Evolutionary conservation across 2,329 filamentous ascomycete species (phyloP), one percentile per base, ranked within the genome.

Genomic region (Talaromyces sp.): DNA sequence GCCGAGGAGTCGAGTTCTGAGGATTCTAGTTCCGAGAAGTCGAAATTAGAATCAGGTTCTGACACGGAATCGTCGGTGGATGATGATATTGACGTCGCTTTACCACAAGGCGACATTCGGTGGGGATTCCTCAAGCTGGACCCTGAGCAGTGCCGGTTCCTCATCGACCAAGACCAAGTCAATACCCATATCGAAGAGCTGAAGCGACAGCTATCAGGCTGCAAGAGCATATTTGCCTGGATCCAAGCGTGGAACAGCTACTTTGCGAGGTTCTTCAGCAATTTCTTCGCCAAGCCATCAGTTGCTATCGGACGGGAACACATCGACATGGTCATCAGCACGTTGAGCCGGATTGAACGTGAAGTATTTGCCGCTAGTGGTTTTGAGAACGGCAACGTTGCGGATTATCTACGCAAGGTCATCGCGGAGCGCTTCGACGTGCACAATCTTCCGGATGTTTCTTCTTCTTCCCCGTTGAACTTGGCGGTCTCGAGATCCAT

Each of bases 41-140:
- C 17, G 51, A 32, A 10, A 7, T n/a, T 10, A 21, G 35, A 49
- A 38, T 11, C 29, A 5, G 50, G 57, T 21, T 49, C 61, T 10
- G 35, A 49, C 5, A n/a, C 55, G 11, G 46, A 35, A 24, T 13
- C 10, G 9, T 13, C 43, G 8, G 11, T 11, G n/a, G 9, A 64
- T 29, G 49, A 61, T 32, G 21, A 35, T 13, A 14, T 6, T 66
- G 17, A 65, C 58, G 35, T 65, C 21, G 59, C 58, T 17, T 77
- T 87, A 3, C 84, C 85, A 1, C 56, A 66, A 3, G 84, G 84
- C 0, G 76, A 81, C 7, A 81, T 87, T 43, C 76, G 79, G 35
- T 86, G 84, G 83, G 85, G 84, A 0, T 86, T 87, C 66, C 75
- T 89, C 26, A 75, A 75, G 43, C 75, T 89, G 3, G 82, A 86